Evolutionary conservation across 257 asterid genomes (phyloP).

Genomic region (Solanum chmielewskii): DNA sequence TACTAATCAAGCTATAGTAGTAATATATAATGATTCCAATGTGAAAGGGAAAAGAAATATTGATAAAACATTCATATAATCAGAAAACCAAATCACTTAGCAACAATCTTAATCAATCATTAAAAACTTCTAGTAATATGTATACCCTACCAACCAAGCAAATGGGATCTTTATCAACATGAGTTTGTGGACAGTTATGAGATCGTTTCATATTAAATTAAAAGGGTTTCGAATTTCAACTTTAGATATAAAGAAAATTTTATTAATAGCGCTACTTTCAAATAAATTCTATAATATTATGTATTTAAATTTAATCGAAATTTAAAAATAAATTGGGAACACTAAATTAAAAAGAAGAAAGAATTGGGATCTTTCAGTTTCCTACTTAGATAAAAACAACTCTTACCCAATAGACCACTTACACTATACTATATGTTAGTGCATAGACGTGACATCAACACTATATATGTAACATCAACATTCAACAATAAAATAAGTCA

Average conservation of each 20-base stretch:
- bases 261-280: accelerated
- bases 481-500: not conserved
- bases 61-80: not conserved
- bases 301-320: too few species aligned
- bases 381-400: not conserved
- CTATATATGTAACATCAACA: not conserved
- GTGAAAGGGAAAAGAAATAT: not conserved
- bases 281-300: too few species aligned
- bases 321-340: accelerated
- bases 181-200: not conserved
- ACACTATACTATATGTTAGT: not conserved
- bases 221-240: too few species aligned
- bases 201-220: not conserved
- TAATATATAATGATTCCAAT: not conserved
- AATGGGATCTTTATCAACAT: not conserved
- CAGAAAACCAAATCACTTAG: not conserved
- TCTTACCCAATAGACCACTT: not conserved
- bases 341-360: too few species aligned
- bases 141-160: not conserved
- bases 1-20: not conserved
- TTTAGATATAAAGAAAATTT: too few species aligned
- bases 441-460: not conserved
- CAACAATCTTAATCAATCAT: not conserved
- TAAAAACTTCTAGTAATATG: not conserved
- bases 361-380: not conserved